Percentiles rank a stretch among this genome's conserved stretches.
Conservation (phyloP, 306 rosid genomes). For the Parietaria judaica region DNA sequence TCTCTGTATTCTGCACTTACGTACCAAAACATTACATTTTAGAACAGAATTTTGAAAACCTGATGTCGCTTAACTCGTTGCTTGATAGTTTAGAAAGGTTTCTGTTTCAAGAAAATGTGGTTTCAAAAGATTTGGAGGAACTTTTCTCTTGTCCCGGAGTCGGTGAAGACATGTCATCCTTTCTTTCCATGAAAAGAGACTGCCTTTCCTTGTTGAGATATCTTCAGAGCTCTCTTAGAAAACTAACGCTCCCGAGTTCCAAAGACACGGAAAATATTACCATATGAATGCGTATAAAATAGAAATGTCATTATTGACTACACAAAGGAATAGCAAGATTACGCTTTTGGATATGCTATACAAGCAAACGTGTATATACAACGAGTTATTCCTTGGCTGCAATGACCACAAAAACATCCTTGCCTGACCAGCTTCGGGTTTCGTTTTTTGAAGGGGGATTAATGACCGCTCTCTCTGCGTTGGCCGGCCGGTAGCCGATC, state of each 20-base stretch:
- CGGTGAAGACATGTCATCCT: slow-evolving; percentile 6
- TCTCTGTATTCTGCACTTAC: slow-evolving; percentile 43
- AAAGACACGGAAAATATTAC: slow-evolving; percentile 9
- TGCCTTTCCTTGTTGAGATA: slow-evolving; percentile 36
- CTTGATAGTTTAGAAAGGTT: slow-evolving; percentile 34
- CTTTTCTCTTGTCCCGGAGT: slow-evolving; percentile 22
- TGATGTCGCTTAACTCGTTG: slow-evolving; percentile 21
- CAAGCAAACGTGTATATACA: background rate
- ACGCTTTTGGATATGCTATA: too few species aligned
- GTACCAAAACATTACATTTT: slow-evolving; percentile 35
- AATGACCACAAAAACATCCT: slow-evolving; percentile 79
- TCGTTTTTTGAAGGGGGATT: slow-evolving; percentile 63
- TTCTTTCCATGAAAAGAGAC: slow-evolving; percentile 26
- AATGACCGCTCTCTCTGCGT: slow-evolving; percentile 74
- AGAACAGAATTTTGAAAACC: slow-evolving; percentile 22
- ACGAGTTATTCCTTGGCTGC: slow-evolving; percentile 60
- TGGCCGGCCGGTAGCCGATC: slow-evolving; percentile 59
- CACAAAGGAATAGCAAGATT: too few species aligned
- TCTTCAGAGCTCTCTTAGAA: slow-evolving; percentile 32
- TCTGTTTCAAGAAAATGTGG: slow-evolving; percentile 29
- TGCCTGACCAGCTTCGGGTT: slow-evolving; percentile 57
- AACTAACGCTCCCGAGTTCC: slow-evolving; percentile 37
- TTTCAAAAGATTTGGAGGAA: slow-evolving; percentile 33
- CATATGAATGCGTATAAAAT: too few species aligned
- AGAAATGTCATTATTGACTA: too few species aligned